Evolutionary conservation across 2,329 filamentous ascomycete genomes (phyloP).

Genomic region (Aspergillus sp.): DNA sequence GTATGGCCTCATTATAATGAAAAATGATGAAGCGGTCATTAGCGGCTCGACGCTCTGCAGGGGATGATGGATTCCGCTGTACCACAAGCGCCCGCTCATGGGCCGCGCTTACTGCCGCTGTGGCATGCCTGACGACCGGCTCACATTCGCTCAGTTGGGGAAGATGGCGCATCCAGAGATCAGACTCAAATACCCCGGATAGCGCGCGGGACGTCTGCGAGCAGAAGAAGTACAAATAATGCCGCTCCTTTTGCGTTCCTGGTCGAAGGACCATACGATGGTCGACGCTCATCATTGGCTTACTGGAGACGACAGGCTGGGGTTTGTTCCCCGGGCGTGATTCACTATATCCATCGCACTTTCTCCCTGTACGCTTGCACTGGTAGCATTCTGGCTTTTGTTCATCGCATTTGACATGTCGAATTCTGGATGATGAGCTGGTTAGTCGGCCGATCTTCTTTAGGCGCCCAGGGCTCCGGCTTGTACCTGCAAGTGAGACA

Average conservation of each 20-base stretch:
- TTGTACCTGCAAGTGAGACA: neutral
- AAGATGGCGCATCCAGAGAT: slow-evolving; percentile 46
- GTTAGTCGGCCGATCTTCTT: neutral
- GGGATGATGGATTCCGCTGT: slow-evolving; percentile 39
- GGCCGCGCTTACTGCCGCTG: slow-evolving; percentile 52
- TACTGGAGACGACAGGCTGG: neutral
- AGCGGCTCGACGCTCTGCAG: neutral
- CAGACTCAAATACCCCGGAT: neutral
- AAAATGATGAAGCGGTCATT: neutral
- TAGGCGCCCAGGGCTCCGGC: neutral
- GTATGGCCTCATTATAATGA: neutral
- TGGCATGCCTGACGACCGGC: slow-evolving; percentile 52
- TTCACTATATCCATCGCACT: slow-evolving; percentile 15
- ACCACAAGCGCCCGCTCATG: slow-evolving; percentile 44
- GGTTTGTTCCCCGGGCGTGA: neutral
- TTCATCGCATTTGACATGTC: slow-evolving; percentile 61
- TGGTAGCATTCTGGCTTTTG: slow-evolving; percentile 55
- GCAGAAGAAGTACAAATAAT: neutral
- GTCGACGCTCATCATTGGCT: neutral
- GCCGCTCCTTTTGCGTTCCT: neutral
- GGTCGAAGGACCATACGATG: neutral
- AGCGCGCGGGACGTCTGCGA: neutral
- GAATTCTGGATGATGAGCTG: slow-evolving; percentile 42
- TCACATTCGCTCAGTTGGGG: slow-evolving; percentile 50
- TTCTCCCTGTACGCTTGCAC: slow-evolving; percentile 57